These are phyloP conservation scores for Brasenia schreberi DNA, from an alignment of 164 flowering plant genomes.

Conservation along the genomic window DNA sequence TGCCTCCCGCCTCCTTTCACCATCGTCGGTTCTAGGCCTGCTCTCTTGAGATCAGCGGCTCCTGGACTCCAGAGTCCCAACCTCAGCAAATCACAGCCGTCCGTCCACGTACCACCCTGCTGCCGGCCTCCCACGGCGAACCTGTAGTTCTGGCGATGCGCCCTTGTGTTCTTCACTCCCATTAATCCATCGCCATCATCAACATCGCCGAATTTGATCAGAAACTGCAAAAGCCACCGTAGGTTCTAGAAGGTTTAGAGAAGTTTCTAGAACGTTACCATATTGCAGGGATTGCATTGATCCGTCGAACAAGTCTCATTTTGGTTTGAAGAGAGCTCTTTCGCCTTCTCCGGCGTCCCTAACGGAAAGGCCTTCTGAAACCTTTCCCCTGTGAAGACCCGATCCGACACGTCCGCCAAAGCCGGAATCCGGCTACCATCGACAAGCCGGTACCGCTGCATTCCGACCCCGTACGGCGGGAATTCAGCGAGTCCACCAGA, in stretches of 20 bases:
- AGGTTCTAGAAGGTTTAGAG: background rate
- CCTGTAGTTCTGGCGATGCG: conserved; percentile 5
- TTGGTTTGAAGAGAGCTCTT: conserved; percentile 22
- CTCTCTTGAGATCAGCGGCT: conserved; percentile 7
- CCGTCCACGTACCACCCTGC: background rate
- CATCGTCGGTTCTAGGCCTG: background rate
- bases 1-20: conserved; percentile 3
- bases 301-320: conserved; percentile 6
- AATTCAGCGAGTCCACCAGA: background rate
- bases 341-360: conserved; percentile 5
- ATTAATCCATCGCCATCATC: no score
- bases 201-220: no score
- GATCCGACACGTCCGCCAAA: background rate
- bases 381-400: conserved; percentile 3
- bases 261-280: conserved; percentile 4
- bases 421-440: no score
- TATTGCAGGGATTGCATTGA: conserved; percentile 6
- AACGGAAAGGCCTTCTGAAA: conserved; percentile 2
- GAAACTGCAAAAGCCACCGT: no score
- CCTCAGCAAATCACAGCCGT: conserved; percentile 6
- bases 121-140: conserved; percentile 2
- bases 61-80: conserved; percentile 6
- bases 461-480: background rate
- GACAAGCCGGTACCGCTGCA: background rate
- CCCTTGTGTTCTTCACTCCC: conserved; percentile 6